Evolutionary conservation across 768 basidiomycete genomes (phyloP), one percentile per base, ranked within the genome.

Genomic region (Pleurotus tuber-regium): DNA sequence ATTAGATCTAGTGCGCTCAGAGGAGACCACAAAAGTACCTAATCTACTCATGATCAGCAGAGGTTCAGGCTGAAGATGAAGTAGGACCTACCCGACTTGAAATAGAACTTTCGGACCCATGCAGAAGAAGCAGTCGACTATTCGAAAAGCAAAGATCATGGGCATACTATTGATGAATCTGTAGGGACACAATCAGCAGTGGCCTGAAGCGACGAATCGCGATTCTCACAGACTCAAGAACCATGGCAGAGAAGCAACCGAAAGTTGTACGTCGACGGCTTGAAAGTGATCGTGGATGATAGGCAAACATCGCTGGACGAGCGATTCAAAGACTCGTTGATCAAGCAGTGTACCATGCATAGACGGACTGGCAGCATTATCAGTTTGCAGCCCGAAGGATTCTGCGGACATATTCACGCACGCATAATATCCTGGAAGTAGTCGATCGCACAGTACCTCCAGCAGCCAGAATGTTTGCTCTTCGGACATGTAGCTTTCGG

Each of bases 271-370:
- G 61, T 99, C 96, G 28, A 96, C 92, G 12, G 67, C 74, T 58
- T 80, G 77, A 71, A 98, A 97, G 66, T 98, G 91, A 24, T 97
- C 92, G 59, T 95, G 87, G 58, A 99, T 91, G 61, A 96, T 89
- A 3, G 94, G 94, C 31, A 98, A 75, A 71, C 89, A 91, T 49
- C 84, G 82, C 50, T 87, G 79, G 5, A 98, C 95, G 26, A 99
- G 78, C 4, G 94, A 84, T 65, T 99, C 97, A 55, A 99, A 99
- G 0, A 99, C 97, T 16, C 94, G 82, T 66, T 99, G 97, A 64
- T 99, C 97, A n/a, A 99, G 83, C 9, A 99, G 79, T 0, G 97
- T 99, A 11, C 97, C 97, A 60, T 98, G 93, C 97, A 99, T 99
- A 0, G 95, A 96, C 2, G 93, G 92, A 57, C 93, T 95, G 58